phyloP scores from a whole-genome alignment of 768 basidiomycete genomes.

The Lyophyllum decastes region DNA sequence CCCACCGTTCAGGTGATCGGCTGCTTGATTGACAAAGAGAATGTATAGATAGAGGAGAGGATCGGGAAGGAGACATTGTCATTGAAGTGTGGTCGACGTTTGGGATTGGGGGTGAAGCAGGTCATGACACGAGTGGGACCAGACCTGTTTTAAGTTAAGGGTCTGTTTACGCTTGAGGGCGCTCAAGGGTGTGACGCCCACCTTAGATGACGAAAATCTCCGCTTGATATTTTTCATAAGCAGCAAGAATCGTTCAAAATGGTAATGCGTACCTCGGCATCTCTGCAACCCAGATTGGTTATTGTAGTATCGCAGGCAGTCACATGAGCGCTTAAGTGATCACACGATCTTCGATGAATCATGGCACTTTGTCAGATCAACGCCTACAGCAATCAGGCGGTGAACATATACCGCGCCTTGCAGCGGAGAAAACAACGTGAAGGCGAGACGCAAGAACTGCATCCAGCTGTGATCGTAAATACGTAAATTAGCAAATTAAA shows the following conservation, averaged over 20 bases:
- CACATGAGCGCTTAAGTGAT: slow-evolving; percentile 12
- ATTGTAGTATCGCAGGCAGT: slow-evolving; percentile 13
- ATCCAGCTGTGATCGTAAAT: neutral
- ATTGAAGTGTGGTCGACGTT: neutral
- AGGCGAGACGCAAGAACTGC: neutral
- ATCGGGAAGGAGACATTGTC: neutral
- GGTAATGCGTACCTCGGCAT: neutral
- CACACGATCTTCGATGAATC: slow-evolving; percentile 7
- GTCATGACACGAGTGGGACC: neutral
- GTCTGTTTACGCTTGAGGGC: slow-evolving; percentile 15
- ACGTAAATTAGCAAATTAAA: neutral
- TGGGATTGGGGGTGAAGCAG: neutral
- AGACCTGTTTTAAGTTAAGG: slow-evolving; percentile 9
- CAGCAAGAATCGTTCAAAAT: neutral
- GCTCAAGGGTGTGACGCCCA: neutral
- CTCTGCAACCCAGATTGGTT: neutral
- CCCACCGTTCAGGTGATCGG: slow-evolving; percentile 3
- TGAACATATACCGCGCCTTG: neutral
- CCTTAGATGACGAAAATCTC: neutral
- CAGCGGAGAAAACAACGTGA: neutral
- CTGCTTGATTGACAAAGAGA: neutral
- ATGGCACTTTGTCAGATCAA: slow-evolving; percentile 11
- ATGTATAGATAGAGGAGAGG: neutral
- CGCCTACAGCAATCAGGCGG: slow-evolving; percentile 10
- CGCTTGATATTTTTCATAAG: slow-evolving; percentile 9